A percentile compares a stretch with the other conserved stretches of the same genome.
These are phyloP conservation scores for Meyerozyma athensensis DNA, from an alignment of 1,139 yeast genomes.

Conservation along the genomic window DNA sequence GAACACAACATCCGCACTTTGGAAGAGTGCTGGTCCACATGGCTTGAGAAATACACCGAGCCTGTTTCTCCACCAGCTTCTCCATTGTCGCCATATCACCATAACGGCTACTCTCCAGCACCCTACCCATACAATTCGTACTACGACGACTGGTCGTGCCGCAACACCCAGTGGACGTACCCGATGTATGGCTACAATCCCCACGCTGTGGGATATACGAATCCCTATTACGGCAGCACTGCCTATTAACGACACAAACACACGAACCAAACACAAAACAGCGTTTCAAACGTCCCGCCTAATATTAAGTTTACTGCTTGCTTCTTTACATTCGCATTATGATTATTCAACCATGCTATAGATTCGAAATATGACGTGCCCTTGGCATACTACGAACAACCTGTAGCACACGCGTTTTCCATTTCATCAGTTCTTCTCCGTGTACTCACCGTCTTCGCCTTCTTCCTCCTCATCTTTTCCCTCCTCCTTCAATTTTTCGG, in stretches of 20 bases:
- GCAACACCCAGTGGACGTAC: constrained; percentile 9
- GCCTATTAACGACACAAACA: constrained; percentile 1
- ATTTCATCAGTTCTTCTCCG: constrained; percentile 9
- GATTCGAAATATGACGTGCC: too few species aligned
- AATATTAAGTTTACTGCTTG: too few species aligned
- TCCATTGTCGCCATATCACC: constrained; percentile 5
- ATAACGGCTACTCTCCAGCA: constrained; percentile 6
- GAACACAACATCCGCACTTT: constrained; percentile 38
- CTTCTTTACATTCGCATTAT: too few species aligned
- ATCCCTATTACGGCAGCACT: constrained; percentile 28
- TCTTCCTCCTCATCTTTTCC: constrained; percentile 29
- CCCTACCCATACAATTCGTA: constrained; percentile 6
- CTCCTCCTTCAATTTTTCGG: constrained; percentile 58
- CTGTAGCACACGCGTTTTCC: too few species aligned
- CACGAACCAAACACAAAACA: too few species aligned
- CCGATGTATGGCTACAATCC: constrained; percentile 8
- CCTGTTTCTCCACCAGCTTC: constrained; percentile 5
- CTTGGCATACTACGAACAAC: too few species aligned
- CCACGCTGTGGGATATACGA: constrained; percentile 34
- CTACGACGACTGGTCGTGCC: constrained; percentile 5
- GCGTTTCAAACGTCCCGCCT: too few species aligned
- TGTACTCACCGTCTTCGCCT: constrained; percentile 38
- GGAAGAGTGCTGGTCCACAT: constrained; percentile 46
- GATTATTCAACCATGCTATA: too few species aligned
- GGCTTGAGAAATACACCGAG: constrained; percentile 34